Evolutionary conservation across 1,139 yeast genomes (phyloP), one percentile per base, ranked within the genome.

Genomic region (Debaryomyces nepalensis): DNA sequence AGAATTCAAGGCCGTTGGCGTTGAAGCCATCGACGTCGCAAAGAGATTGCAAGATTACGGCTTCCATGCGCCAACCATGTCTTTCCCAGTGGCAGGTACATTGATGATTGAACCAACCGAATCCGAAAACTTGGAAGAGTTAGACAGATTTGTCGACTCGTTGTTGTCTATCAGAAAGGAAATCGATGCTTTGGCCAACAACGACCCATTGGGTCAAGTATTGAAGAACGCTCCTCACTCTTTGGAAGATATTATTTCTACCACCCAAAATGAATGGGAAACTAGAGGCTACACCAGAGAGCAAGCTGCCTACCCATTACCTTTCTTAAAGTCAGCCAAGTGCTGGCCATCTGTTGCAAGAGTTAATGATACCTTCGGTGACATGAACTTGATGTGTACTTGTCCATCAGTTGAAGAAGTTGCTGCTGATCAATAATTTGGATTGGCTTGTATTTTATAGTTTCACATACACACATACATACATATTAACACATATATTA

Each of bases 21-120:
- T 93, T 45, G 98, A 93, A 66, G 98, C 97, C 19, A 89, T 91
- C 57, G 99, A 93, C 63, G 84, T 93, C 47, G 98, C 99, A 46
- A 93, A 93, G 73, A 82, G 99, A 66, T 78, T 93, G 48, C 98
- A 93, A 68, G 99, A 93, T 68, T 93, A 91, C 62, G 97, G 98
- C 1, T 93, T 93, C 83, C 99, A 93, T 66, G 97, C 97, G 0
- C 99, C 99, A 52, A 93, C 99, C 38, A 84, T 93, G 89, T 93
- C 98, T 1, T 93, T 95, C 87, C 99, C 99, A 16, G 96, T 93
- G 41, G 91, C 97, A 9, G 96, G 96, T 47, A 93, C 99, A 3
- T 77, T 93, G 54, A 93, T 93, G 99, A 84, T 93, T 52, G 99
- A 93, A 69, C 99, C 99, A 45, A 93, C 99, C 4, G 99, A 93